These are phyloP conservation scores for Aureobasidium sp. DNA, from an alignment of 2,329 filamentous ascomycete species.

Conservation along the genomic window DNA sequence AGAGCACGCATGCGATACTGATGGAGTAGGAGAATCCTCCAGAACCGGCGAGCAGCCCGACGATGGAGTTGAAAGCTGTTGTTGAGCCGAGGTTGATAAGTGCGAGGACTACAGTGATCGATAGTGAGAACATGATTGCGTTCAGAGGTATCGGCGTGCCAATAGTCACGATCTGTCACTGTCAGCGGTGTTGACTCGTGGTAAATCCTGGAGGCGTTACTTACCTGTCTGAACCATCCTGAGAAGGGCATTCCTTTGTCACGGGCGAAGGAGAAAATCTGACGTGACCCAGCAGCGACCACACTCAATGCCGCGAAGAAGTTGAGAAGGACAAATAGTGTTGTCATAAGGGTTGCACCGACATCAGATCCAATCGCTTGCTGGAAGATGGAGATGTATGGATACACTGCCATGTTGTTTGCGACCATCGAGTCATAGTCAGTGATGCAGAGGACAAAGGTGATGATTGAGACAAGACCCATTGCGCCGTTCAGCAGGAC, in stretches of 20 bases:
- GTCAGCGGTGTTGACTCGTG: too few relatives aligned
- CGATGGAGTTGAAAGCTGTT: slow-evolving; percentile 37
- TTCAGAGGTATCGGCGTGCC: slow-evolving; percentile 22
- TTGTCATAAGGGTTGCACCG: slow-evolving; percentile 32
- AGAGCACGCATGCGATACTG: slow-evolving; percentile 28
- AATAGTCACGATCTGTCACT: slow-evolving; percentile 5
- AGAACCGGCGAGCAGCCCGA: slow-evolving; percentile 33
- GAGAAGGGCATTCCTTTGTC: slow-evolving; percentile 33
- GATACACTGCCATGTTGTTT: slow-evolving; percentile 30
- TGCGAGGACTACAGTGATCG: slow-evolving; percentile 25
- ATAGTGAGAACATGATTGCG: slow-evolving; percentile 22
- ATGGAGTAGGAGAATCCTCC: slow-evolving; percentile 36
- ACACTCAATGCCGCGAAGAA: slow-evolving; percentile 31
- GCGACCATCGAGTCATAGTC: slow-evolving; percentile 28
- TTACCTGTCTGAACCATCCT: slow-evolving; percentile 22
- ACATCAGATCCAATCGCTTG: slow-evolving; percentile 19
- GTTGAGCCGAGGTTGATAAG: slow-evolving; percentile 31
- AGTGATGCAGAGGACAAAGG: slow-evolving; percentile 32
- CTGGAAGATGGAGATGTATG: slow-evolving; percentile 18
- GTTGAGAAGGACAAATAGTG: slow-evolving; percentile 33
- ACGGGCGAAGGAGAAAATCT: slow-evolving; percentile 38
- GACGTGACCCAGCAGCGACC: slow-evolving; percentile 35
- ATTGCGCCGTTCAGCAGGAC: slow-evolving; percentile 35
- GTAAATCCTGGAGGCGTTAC: not conserved
- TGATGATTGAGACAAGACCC: slow-evolving; percentile 36